Base-by-base conservation (phyloP, 1,284 basidiomycete genomes). In the Entoloma clypeatum region DNA sequence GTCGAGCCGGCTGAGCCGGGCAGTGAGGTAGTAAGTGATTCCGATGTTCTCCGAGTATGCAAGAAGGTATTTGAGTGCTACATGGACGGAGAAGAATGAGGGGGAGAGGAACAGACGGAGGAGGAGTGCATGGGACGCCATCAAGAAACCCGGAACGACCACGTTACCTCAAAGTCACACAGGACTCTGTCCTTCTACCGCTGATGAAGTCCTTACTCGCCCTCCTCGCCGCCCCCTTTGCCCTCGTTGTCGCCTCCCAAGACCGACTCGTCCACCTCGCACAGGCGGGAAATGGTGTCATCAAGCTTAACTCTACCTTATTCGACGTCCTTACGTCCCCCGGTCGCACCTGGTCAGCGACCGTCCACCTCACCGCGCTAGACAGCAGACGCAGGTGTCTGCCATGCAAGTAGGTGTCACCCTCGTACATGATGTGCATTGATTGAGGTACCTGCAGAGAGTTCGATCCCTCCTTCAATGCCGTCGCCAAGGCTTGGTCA, bases 1-100 rank as follows among this genome's bases (percentile, higher is more conserved):
- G 48, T 86, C 80, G 58, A 93, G 78, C 43, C 81, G 77, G 49
- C 77, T 74, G 58, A 97, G 81, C 49, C 92, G 77, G 45, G 81
- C 75, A 35, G 92, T 92, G 48, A 97, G 77, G 62, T 97, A 97
- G 67, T 96, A 94, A 11, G 92, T 94, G 63, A 97, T 94, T 6
- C 93, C 93, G 55, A 97, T 90, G 61, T 92, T 92, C 69, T 93
- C 87, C 7, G 88, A 77, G 65, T 97, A 96, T 14, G 82, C 69
- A 56, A 82, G 81, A 54, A 97, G 81, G 63, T 95, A 95, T 56
- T 86, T 80, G 50, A 95, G 79, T 21, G 92, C 92, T 54, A 93
- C 86, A 69, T 92, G 86, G 37, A 93, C 86, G 11, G 86, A 87
- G 68, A 94, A 94, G 74, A 90, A 94, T 22, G 81, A 82, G 4